Evolutionary conservation across 305 asterid genomes (phyloP), one percentile per base, ranked within the genome.

Genomic region (Petunia hybrid): DNA sequence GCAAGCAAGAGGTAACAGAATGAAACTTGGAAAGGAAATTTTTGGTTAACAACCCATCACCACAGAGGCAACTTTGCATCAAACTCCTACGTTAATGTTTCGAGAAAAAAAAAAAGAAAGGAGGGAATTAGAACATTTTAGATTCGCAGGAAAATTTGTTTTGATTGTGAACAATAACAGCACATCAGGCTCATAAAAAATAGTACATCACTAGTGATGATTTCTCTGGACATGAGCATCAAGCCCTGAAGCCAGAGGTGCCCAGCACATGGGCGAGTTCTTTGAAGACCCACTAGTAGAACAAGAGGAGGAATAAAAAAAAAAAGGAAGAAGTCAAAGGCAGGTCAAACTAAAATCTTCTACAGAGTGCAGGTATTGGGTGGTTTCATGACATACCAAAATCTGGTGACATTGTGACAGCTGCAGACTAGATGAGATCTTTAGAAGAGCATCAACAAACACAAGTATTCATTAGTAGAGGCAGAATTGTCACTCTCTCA

Each of bases 11-110:
- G 80, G 59, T 61, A n/a, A 1, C 22, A 16, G 61, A 9, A 41
- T 31, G 45, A 67, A 41, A 67, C 80, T 65, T 36, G 38, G 82
- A 85, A 56, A 64, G 76, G 80, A 10, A 56, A 22, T 60, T 59
- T 22, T 41, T 67, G 14, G 1, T 0, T 67, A 67, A 60, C 65
- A 60, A 41, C 53, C 75, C 55, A 67, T 14, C 3, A 67, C 39
- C 75, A 63, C 42, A n/a, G 55, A 41, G 6, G 14, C 55, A 67
- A 67, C 55, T n/a, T 22, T 41, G 55, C 75, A 67, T 66, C 51
- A 40, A 66, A 66, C 74, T 66, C 74, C 48, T 40, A 0, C 1
- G n/a, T 66, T 41, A 66, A 66, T 66, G 53, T 1, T 0, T n/a
- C 35, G 1, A 5, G 41, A 1, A 39, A 63, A 63, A 22, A 22